Evolutionary conservation across 805 yeast genomes (phyloP).

Genomic region (Grigorovia humatica): DNA sequence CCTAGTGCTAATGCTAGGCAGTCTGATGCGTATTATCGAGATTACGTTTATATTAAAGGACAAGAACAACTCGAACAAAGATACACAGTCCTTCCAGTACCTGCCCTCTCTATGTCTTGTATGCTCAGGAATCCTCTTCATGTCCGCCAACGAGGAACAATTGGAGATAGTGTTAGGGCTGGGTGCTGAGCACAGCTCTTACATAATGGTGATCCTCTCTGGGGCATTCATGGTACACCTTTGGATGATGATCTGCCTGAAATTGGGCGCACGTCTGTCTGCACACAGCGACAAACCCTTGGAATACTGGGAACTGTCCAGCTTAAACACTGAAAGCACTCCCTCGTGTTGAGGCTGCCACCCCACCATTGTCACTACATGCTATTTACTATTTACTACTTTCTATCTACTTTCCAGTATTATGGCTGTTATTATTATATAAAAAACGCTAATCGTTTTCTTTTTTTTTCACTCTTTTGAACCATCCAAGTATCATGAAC

Average conservation of each 20-base stretch:
- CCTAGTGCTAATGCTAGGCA: conserved; percentile 65
- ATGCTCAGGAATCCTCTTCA: conserved; percentile 70
- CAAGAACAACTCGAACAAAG: conserved; percentile 34
- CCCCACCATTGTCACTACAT: neutral
- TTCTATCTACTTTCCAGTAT: no score
- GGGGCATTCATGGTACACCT: conserved; percentile 65
- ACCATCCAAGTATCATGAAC: conserved; percentile 5
- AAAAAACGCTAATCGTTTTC: neutral
- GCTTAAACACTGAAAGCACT: neutral
- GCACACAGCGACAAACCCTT: neutral
- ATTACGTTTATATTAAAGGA: conserved; percentile 69
- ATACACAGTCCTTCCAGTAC: conserved; percentile 66
- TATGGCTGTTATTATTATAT: no score
- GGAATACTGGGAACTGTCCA: neutral
- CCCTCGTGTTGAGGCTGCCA: neutral
- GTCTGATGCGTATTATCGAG: conserved; percentile 65
- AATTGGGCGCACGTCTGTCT: conserved; percentile 42
- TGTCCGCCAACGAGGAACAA: conserved; percentile 92
- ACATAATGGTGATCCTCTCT: conserved; percentile 57
- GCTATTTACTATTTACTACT: neutral
- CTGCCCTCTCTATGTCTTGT: conserved; percentile 75
- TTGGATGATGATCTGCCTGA: conserved; percentile 52
- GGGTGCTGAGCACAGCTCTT: conserved; percentile 80
- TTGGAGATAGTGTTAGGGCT: conserved; percentile 55
- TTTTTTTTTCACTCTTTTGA: neutral